Conservation (phyloP, 106 monocot species). For the Amphibolis antarctica region DNA sequence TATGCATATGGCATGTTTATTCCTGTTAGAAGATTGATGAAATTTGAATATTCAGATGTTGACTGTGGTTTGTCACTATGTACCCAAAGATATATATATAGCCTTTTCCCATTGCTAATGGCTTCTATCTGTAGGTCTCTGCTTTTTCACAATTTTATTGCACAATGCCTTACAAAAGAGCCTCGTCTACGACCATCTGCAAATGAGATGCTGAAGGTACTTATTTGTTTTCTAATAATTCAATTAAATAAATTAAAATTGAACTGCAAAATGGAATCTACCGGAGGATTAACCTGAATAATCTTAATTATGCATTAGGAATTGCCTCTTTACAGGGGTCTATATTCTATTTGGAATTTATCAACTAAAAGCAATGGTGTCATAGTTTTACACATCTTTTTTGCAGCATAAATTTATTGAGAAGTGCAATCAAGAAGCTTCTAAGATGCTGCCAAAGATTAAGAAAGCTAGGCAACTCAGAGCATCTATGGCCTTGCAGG, state of each 20-base stretch:
- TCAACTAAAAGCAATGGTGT: no score
- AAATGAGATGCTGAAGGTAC: constrained; percentile 88
- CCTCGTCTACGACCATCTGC: constrained; percentile 81
- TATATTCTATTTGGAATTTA: no score
- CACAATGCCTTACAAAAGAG: constrained; percentile 98
- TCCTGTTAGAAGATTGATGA: background rate
- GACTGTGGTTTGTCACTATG: background rate
- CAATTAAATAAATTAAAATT: background rate
- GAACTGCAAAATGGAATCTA: background rate
- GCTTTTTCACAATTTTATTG: constrained; percentile 97
- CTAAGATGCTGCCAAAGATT: constrained; percentile 79
- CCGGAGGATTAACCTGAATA: no score
- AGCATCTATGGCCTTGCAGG: constrained; percentile 51
- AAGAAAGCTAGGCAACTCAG: constrained; percentile 77
- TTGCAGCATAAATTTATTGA: constrained; percentile 95
- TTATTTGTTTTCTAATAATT: background rate
- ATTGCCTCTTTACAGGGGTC: no score
- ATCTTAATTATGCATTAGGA: no score
- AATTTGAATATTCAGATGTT: background rate
- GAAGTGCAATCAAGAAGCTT: constrained; percentile 70
- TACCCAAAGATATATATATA: background rate
- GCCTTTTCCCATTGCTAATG: background rate
- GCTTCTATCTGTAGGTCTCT: constrained; percentile 47
- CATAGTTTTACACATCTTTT: background rate
- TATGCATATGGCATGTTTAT: background rate